Base-by-base conservation (phyloP, 352 stramenopile genomes). In the Pythium volutum region DNA sequence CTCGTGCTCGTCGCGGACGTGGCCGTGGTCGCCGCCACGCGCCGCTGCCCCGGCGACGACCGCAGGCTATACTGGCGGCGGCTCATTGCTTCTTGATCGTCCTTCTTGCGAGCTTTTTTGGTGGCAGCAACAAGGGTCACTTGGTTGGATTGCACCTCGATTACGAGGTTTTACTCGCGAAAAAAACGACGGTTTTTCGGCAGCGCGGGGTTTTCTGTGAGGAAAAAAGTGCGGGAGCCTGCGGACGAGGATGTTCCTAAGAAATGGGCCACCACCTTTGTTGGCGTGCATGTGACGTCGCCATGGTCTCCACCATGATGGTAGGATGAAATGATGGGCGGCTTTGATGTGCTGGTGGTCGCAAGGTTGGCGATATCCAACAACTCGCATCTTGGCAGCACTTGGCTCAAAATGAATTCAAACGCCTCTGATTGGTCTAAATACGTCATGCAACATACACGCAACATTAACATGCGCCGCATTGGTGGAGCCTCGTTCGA, bases 31-130 rank as follows among this genome's bases (percentile, higher is more conserved):
- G 51, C 46, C n/a, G 39, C 46, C 33, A 56, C 55, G 48, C 38
- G 31, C 48, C n/a, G 57, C 38, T 46, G 55, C 57, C 41, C 49
- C 36, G 59, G 59, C 33, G 66, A 72, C 50, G 66, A 61, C 43
- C 70, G 70, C 42, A 77, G 66, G 59, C 66, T 71, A 51, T 77
- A 77, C 49, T 59, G 62, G 57, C 69, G 69, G 51, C 64, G 45
- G 41, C 34, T 60, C 55, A 65, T 69, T n/a, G 16, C 27, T 50
- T 59, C 49, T 50, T 47, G 10, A 33, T 18, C n/a, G n/a, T n/a
- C n/a, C n/a, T n/a, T n/a, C 36, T 27, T 42, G 50, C n/a, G 29
- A 58, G 48, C 57, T 64, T 43, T 51, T 43, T 46, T 10, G 27
- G 25, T 38, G 22, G 34, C 34, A 26, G 25, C 50, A 56, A 52